A percentile compares a stretch with the other conserved stretches of the same genome.
These are phyloP conservation scores for Colletotrichum simmondsii DNA, from an alignment of 2,329 filamentous ascomycete species.

Conservation along the genomic window DNA sequence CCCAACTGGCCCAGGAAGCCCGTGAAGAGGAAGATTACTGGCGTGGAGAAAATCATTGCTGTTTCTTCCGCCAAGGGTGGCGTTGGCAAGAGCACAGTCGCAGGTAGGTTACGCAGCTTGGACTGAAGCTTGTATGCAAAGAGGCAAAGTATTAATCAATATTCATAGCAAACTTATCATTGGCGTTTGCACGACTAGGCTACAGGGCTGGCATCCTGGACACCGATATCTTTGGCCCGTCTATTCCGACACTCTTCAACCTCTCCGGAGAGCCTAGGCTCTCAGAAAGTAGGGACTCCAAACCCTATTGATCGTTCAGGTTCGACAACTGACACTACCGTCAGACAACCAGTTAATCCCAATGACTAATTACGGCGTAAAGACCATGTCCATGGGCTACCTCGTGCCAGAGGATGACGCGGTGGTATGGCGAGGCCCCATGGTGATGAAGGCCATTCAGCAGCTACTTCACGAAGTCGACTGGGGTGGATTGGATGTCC, in stretches of 20 bases:
- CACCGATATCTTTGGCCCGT: constrained; percentile 96
- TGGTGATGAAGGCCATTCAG: constrained; percentile 97
- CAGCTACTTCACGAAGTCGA: constrained; percentile 95
- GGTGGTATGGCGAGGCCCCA: constrained; percentile 93
- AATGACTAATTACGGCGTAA: constrained; percentile 92
- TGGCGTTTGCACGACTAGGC: constrained; percentile 86
- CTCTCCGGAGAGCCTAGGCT: constrained; percentile 82
- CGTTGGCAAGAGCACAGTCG: constrained; percentile 96
- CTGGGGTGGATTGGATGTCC: constrained; percentile 88
- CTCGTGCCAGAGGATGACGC: constrained; percentile 83
- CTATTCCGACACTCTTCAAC: constrained; percentile 89
- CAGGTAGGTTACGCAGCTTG: constrained; percentile 62
- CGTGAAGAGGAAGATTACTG: constrained; percentile 80
- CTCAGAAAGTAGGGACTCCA: constrained; percentile 68
- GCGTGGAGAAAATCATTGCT: constrained; percentile 93
- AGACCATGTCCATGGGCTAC: constrained; percentile 99
- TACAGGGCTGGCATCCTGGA: constrained; percentile 89
- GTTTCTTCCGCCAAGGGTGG: constrained; percentile 97
- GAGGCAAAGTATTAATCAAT: constrained; percentile 36
- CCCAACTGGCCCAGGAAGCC: constrained; percentile 77
- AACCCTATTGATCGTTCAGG: neutral
- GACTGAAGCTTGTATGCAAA: neutral
- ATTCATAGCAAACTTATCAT: constrained; percentile 76
- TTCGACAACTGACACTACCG: neutral
- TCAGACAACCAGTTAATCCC: constrained; percentile 84